These are phyloP conservation scores for Brassica balearica DNA, from an alignment of 441 rosid species.

Conservation along the genomic window DNA sequence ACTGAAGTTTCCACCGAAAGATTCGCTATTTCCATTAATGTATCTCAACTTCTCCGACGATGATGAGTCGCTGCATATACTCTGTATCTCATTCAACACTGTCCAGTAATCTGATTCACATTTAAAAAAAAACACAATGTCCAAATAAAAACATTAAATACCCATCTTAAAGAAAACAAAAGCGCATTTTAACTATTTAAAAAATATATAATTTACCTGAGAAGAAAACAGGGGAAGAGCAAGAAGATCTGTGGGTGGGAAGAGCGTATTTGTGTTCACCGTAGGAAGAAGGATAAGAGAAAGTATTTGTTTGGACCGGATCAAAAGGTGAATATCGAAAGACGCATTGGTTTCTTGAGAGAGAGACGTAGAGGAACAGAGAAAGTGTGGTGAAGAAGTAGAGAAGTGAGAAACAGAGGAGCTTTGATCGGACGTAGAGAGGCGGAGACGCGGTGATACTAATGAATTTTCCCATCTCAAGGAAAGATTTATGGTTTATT, in stretches of 20 bases:
- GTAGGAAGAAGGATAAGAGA: constrained; percentile 77
- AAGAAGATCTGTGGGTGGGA: constrained; percentile 69
- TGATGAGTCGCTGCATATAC: constrained; percentile 48
- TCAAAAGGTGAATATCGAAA: constrained; percentile 83
- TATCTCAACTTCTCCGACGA: constrained; percentile 56
- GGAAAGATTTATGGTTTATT: constrained; percentile 14
- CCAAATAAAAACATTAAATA: neutral
- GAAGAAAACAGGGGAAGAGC: constrained; percentile 75
- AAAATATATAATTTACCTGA: too few species aligned
- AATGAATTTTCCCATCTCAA: constrained; percentile 39
- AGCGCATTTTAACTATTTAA: too few species aligned
- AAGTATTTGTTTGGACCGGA: constrained; percentile 71
- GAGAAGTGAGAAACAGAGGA: constrained; percentile 72
- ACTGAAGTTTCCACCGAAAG: constrained; percentile 76
- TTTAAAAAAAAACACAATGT: neutral
- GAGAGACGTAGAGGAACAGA: constrained; percentile 57
- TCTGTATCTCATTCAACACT: constrained; percentile 63
- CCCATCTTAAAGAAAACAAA: neutral
- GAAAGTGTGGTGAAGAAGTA: constrained; percentile 66
- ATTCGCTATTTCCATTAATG: constrained; percentile 48
- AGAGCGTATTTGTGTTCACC: constrained; percentile 84
- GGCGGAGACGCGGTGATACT: constrained; percentile 46
- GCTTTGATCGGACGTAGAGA: constrained; percentile 73
- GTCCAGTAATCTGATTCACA: constrained; percentile 63
- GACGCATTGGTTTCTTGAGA: constrained; percentile 69